A percentile compares a stretch with the other conserved stretches of the same genome.
These are phyloP conservation scores for Candida caryicola DNA, from an alignment of 805 yeast species.

Conservation along the genomic window DNA sequence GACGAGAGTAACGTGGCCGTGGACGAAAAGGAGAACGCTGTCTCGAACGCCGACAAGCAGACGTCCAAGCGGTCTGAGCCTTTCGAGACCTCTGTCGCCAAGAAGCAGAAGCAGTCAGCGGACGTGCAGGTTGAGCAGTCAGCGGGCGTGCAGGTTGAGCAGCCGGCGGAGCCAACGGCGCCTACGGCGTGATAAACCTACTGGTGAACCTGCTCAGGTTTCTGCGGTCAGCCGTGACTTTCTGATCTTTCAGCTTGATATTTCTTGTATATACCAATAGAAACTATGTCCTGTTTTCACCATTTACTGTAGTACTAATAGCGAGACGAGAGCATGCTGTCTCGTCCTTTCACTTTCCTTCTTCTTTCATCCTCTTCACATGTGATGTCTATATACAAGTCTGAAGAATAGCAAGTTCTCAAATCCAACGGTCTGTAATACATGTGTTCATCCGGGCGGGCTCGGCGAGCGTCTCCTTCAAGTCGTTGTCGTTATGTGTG, in stretches of 20 bases:
- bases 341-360: no score
- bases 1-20: constrained; percentile 1
- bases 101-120: background rate
- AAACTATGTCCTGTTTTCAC: background rate
- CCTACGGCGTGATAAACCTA: no score
- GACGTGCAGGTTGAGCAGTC: no score
- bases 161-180: no score
- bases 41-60: background rate
- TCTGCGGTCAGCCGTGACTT: no score
- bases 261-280: background rate
- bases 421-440: background rate
- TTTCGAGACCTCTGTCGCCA: constrained; percentile 1
- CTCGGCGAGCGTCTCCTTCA: no score
- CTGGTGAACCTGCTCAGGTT: no score
- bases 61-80: background rate
- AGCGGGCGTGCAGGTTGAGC: no score
- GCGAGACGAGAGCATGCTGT: no score
- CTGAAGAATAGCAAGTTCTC: constrained; percentile 1
- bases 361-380: background rate
- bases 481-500: no score
- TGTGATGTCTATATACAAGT: constrained; percentile 5
- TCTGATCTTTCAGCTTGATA: background rate
- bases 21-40: background rate
- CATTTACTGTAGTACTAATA: constrained; percentile 1
- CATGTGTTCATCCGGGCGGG: background rate